A percentile compares a stretch with the other conserved stretches of the same genome.
These are phyloP conservation scores for Beauveria sp. DNA, from an alignment of 2,329 filamentous ascomycete genomes.

Conservation along the genomic window DNA sequence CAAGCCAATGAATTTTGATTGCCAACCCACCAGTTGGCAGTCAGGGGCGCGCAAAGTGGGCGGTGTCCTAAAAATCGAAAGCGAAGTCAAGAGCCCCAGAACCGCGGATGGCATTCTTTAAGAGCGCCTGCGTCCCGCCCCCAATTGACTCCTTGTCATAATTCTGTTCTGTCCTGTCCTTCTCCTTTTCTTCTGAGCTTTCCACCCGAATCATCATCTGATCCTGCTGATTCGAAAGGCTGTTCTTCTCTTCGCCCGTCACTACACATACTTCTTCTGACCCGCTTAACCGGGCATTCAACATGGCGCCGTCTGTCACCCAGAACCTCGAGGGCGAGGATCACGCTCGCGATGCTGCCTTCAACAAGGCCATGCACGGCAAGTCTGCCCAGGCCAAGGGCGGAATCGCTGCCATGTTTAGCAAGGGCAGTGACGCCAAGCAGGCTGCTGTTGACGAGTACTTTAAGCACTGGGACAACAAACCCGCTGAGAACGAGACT, in stretches of 20 bases:
- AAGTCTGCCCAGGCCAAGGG: constrained; percentile 59
- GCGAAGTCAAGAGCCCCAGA: neutral
- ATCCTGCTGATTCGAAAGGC: neutral
- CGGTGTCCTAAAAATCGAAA: constrained; percentile 8
- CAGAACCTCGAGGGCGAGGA: constrained; percentile 68
- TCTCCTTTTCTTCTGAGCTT: neutral
- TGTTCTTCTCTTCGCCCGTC: neutral
- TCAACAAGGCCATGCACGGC: constrained; percentile 83
- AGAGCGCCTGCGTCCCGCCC: constrained; percentile 7
- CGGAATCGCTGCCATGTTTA: constrained; percentile 75
- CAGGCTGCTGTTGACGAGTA: constrained; percentile 82
- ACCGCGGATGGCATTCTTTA: constrained; percentile 4
- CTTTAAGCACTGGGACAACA: constrained; percentile 95
- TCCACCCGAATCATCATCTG: neutral
- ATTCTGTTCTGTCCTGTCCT: neutral
- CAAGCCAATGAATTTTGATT: constrained; percentile 10
- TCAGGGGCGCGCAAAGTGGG: constrained; percentile 10
- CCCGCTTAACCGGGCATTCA: constrained; percentile 23
- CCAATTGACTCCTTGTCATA: constrained; percentile 3
- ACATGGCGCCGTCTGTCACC: constrained; percentile 36
- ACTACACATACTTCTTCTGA: neutral
- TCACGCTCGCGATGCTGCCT: constrained; percentile 76
- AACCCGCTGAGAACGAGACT: constrained; percentile 71
- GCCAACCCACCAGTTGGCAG: constrained; percentile 5
- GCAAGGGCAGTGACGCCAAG: constrained; percentile 69